Base-by-base conservation (phyloP, 768 basidiomycete species). In the Inosperma sp. region DNA sequence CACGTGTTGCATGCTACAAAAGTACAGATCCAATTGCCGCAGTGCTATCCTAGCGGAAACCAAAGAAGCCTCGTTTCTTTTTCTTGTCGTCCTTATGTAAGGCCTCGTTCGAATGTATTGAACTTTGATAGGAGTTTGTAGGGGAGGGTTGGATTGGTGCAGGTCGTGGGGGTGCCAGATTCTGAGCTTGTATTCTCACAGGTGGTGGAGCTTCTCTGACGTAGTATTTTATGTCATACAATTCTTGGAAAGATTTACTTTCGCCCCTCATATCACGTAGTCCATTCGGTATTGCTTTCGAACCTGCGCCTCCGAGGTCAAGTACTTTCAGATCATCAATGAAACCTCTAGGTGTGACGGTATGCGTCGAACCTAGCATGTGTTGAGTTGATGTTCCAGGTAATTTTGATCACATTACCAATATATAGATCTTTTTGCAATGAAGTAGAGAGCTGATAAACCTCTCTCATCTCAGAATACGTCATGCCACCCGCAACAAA, bases 401-500 rank as follows among this genome's bases (percentile, higher is more conserved):
- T 6, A 12, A 23, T 6, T n/a, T 8, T 10, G 33, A 54, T 3
- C 9, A 1, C 30, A 59, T 55, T 59, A 95, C 95, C 96, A 51
- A 99, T 88, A 67, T 83, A 88, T 46, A 98, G 80, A 59, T 99
- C 96, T 67, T 87, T 93, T 60, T 87, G 86, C 46, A 91, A 64
- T 2, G 80, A 65, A 40, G 72, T 75, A 3, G 91, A 87, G 13
- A 95, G 73, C 43, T 84, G 76, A 62, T 97, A 98, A 39, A 82
- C 85, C 60, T 93, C 83, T 53, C 95, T 78, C 68, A 94, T 86
- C 68, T 99, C 96, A 0, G 93, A 95, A 65, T 93, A 93, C 2
- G 96, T 94, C 79, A 94, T 84, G 2, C 96, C 96, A 29, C 96
- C 96, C 12, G 90, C 88, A 19, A 97, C 75, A 67, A 98, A 98